Percentiles rank a stretch among this genome's conserved stretches.
These are phyloP conservation scores for Graphilbum fragrans DNA, from an alignment of 2,329 filamentous ascomycete genomes.

Conservation along the genomic window DNA sequence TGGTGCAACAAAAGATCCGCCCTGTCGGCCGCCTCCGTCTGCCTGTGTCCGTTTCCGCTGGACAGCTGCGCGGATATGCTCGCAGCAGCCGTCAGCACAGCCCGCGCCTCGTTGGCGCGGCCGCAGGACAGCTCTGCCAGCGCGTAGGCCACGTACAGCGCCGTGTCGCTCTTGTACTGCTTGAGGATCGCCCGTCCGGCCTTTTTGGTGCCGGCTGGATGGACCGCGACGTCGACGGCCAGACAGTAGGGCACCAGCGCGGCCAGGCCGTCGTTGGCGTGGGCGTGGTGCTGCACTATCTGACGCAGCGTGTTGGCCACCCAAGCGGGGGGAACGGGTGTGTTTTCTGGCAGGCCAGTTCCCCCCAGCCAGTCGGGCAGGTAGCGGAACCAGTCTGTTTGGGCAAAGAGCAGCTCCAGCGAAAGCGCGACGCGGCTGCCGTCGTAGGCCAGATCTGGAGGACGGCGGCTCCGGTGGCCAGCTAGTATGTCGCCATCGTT, in stretches of 20 bases:
- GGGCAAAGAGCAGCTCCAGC: constrained; percentile 23
- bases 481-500: neutral
- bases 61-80: constrained; percentile 14
- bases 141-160: constrained; percentile 70
- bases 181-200: constrained; percentile 65
- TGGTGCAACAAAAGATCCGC: constrained; percentile 32
- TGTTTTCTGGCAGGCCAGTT: neutral
- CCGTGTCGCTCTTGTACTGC: constrained; percentile 46
- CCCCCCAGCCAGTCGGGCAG: constrained; percentile 8
- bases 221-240: constrained; percentile 49
- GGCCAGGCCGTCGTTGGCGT: constrained; percentile 24
- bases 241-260: constrained; percentile 57
- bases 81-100: constrained; percentile 44
- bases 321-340: constrained; percentile 30
- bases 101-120: constrained; percentile 44
- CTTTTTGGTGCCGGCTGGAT: constrained; percentile 48
- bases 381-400: constrained; percentile 8
- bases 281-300: constrained; percentile 28
- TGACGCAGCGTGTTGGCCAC: constrained; percentile 42
- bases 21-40: constrained; percentile 2
- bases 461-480: neutral
- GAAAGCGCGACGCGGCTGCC: constrained; percentile 21
- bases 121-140: constrained; percentile 53
- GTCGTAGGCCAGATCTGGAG: constrained; percentile 6
- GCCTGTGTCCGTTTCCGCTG: constrained; percentile 10